These are phyloP conservation scores for Clonostachys sp. DNA, from an alignment of 2,329 filamentous ascomycete genomes.

Conservation along the genomic window DNA sequence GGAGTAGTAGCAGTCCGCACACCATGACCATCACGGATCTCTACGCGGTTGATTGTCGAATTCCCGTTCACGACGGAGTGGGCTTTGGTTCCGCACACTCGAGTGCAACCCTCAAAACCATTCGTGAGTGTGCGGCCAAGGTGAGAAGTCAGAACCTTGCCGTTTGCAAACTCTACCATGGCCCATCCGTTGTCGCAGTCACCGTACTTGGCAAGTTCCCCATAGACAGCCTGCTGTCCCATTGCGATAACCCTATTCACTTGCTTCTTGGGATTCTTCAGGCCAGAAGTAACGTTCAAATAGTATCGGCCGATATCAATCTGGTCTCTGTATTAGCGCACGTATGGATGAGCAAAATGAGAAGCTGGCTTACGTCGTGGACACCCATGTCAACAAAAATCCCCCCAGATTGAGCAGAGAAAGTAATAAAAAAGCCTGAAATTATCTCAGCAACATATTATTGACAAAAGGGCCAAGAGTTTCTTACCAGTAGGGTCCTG, in stretches of 20 bases:
- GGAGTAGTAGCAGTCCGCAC: constrained; percentile 1
- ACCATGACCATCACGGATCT: neutral
- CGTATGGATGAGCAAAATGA: neutral
- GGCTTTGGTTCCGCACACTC: constrained; percentile 25
- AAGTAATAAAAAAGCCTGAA: constrained; percentile 20
- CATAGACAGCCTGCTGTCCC: constrained; percentile 20
- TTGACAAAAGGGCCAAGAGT: no score
- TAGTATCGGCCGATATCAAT: constrained; percentile 16
- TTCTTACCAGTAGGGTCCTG: constrained; percentile 10
- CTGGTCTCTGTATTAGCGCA: constrained; percentile 1
- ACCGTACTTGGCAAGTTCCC: constrained; percentile 17
- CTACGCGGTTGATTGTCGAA: constrained; percentile 4
- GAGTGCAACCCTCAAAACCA: constrained; percentile 24
- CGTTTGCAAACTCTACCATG: constrained; percentile 26
- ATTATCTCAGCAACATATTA: neutral
- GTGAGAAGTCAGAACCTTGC: constrained; percentile 24
- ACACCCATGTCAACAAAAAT: constrained; percentile 24
- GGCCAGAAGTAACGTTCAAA: constrained; percentile 13
- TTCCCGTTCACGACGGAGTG: constrained; percentile 13
- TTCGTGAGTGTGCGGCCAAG: constrained; percentile 25
- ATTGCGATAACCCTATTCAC: constrained; percentile 20
- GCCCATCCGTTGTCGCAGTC: constrained; percentile 25
- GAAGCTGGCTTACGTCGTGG: constrained; percentile 12
- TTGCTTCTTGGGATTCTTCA: constrained; percentile 20
- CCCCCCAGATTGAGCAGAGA: constrained; percentile 21